Evolutionary conservation across 495 filamentous ascomycete genomes (phyloP).

Genomic region (Neurospora sp.): DNA sequence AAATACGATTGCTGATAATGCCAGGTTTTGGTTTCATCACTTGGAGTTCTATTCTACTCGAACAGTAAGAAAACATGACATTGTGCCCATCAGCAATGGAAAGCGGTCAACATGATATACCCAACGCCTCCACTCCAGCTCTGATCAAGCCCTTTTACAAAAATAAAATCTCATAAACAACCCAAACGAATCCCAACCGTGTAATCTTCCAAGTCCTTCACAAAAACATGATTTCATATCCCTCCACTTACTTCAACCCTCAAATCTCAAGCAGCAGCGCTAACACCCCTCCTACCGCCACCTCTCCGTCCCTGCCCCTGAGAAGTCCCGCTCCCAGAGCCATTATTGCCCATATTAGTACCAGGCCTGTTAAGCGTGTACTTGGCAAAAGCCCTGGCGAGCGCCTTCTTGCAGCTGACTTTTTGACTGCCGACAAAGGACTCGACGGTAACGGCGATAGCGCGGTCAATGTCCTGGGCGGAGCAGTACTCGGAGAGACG

Average conservation of each 20-base stretch:
- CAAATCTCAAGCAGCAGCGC: not conserved
- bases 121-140: not conserved
- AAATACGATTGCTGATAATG: not conserved
- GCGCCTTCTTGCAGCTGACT: slow-evolving; percentile 93
- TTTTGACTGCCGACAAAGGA: slow-evolving; percentile 96
- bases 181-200: not conserved
- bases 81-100: not conserved
- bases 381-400: slow-evolving; percentile 95
- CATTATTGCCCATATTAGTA: not conserved
- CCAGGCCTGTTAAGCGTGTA: slow-evolving; percentile 52
- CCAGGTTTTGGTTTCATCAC: not conserved
- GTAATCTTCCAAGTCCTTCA: not conserved
- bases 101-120: not conserved
- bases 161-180: not conserved
- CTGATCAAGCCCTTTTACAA: not conserved
- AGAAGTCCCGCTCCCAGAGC: not conserved
- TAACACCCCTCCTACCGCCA: not conserved
- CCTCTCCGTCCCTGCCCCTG: not conserved
- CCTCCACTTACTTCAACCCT: not conserved
- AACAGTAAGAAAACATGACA: not conserved
- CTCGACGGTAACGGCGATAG: slow-evolving; percentile 93
- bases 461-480: slow-evolving; percentile 83
- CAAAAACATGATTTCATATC: not conserved
- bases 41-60: not conserved
- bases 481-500: slow-evolving; percentile 88